Evolutionary conservation across 2,329 filamentous ascomycete species (phyloP).

Genomic region (Microdochium nivale): DNA sequence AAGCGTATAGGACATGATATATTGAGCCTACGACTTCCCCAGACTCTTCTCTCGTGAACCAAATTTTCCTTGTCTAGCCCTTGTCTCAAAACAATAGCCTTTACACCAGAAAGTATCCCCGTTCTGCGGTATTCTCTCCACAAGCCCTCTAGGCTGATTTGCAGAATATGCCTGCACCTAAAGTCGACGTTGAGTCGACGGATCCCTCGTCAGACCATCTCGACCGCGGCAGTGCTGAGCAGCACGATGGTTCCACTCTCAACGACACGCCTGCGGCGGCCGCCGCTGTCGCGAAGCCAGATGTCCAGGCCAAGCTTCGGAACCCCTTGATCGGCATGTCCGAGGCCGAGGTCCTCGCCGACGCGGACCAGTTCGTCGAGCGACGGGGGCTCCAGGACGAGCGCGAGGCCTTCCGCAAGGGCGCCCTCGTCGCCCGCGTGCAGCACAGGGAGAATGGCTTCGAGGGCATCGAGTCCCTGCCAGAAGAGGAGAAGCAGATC

Average conservation of each 20-base stretch:
- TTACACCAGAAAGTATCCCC: not conserved
- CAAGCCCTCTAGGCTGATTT: not conserved
- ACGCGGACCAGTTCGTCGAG: conserved; percentile 27
- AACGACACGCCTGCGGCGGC: not conserved
- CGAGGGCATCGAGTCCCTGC: conserved; percentile 42
- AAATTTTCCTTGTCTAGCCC: not conserved
- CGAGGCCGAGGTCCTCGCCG: conserved; percentile 9
- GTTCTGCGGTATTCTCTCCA: not conserved
- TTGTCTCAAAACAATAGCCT: not conserved
- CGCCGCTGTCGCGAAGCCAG: not conserved
- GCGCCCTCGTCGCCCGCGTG: conserved; percentile 11
- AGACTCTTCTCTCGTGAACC: not conserved
- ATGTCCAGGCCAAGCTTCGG: conserved; percentile 2
- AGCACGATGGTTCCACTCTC: not conserved
- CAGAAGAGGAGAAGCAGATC: conserved; percentile 45
- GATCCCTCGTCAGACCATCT: not conserved
- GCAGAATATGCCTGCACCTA: conserved; percentile 2
- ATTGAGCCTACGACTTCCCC: not conserved
- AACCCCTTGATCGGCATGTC: conserved; percentile 6
- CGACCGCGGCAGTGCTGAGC: not conserved
- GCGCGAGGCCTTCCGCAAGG: conserved; percentile 30
- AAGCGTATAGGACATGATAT: not conserved
- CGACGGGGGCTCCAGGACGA: conserved; percentile 22
- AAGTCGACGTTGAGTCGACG: conserved; percentile 2
- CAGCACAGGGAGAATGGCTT: conserved; percentile 35